phyloP scores from a whole-genome alignment of 768 basidiomycete species.

The Lactarius akahatsu region DNA sequence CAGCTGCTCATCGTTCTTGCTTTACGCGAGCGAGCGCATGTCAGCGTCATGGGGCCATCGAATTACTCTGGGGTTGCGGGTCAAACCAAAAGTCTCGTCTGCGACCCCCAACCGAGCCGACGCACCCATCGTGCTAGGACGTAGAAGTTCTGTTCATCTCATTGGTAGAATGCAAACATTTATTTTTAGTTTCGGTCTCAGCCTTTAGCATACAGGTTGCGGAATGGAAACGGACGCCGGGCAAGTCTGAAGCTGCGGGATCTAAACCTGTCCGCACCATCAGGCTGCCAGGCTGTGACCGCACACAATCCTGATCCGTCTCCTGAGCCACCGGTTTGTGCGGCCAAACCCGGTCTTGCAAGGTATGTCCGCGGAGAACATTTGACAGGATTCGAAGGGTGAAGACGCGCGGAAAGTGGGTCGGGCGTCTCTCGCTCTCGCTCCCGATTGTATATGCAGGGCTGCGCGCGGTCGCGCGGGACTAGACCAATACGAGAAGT shows the following conservation, averaged over 20 bases:
- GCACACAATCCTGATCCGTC: constrained; percentile 7
- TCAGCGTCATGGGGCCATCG: constrained; percentile 4
- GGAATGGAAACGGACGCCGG: background rate
- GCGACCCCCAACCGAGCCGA: background rate
- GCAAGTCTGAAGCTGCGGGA: constrained; percentile 13
- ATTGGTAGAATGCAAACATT: background rate
- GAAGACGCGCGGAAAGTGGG: background rate
- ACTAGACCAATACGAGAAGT: constrained; percentile 7
- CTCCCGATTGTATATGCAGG: background rate
- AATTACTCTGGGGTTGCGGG: background rate
- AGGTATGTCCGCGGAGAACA: constrained; percentile 9
- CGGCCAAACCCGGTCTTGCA: background rate
- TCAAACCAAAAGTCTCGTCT: background rate
- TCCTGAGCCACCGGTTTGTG: background rate
- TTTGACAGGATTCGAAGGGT: background rate
- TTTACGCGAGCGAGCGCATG: constrained; percentile 12
- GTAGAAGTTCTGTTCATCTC: background rate
- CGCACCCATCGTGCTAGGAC: background rate
- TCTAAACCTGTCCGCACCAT: constrained; percentile 3
- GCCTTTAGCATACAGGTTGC: background rate
- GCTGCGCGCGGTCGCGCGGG: background rate
- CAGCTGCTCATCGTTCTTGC: background rate
- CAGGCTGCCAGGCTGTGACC: constrained; percentile 14
- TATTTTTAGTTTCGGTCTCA: background rate
- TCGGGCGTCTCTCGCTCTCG: background rate